phyloP scores from a whole-genome alignment of 345 rosid species.

The Raphanus raphanistrum region DNA sequence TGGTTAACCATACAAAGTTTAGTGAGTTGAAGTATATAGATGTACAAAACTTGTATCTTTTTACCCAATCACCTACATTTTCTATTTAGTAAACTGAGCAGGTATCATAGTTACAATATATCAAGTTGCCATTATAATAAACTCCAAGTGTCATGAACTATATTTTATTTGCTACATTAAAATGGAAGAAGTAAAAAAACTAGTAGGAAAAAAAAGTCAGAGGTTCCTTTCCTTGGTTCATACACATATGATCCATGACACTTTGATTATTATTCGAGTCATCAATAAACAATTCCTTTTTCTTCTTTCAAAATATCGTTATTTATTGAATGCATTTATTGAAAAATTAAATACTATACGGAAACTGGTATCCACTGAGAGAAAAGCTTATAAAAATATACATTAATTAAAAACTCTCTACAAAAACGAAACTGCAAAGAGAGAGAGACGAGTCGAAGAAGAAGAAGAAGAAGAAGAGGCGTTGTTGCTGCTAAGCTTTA shows the following conservation, averaged over 20 bases:
- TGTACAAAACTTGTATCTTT: too few relatives aligned
- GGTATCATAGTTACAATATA: neutral
- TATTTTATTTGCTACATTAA: neutral
- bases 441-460: neutral
- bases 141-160: neutral
- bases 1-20: neutral
- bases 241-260: constrained; percentile 22
- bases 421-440: neutral
- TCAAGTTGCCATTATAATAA: neutral
- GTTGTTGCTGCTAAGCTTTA: neutral
- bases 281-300: neutral
- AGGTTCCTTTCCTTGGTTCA: constrained; percentile 32
- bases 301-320: neutral
- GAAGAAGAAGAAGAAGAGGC: neutral
- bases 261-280: constrained; percentile 21
- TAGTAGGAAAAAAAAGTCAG: constrained; percentile 10
- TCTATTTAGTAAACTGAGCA: neutral
- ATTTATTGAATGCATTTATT: constrained; percentile 19
- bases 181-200: neutral
- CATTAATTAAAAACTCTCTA: constrained; percentile 7
- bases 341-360: constrained; percentile 12
- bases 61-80: neutral
- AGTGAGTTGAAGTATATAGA: neutral
- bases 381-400: constrained; percentile 1
- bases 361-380: constrained; percentile 5